Evolutionary conservation across 2,329 filamentous ascomycete genomes (phyloP), one percentile per base, ranked within the genome.

Genomic region (Penicillium expansum): DNA sequence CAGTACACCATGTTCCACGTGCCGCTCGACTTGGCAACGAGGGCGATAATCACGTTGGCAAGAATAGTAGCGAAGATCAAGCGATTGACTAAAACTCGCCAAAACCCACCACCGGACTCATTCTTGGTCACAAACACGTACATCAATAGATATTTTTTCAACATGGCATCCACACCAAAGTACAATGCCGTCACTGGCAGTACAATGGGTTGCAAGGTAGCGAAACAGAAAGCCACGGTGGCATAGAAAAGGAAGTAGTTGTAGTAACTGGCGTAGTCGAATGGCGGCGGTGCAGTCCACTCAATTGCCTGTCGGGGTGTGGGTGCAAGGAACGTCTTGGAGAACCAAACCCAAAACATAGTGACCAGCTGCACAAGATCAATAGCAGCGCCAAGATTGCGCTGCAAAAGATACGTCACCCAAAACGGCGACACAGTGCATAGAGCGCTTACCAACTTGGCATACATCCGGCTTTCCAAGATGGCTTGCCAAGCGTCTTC

Each of bases 51-150:
- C 10, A 91, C 71, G 65, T 96, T 92, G 35, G 90, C 84, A 9
- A 99, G 78, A 29, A 96, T 84, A 0, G 86, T 82, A 29, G 86
- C 90, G 66, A 97, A 93, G 24, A 97, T 78, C 72, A 97, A 82
- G n/a, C 94, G 89, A 74, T 99, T 99, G 81, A 91, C 95, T 7
- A 97, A 74, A 1, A 92, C 85, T 18, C 91, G 86, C 94, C 94
- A 99, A 71, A 91, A 96, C 71, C 89, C 85, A 49, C 94, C 94
- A 9, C 92, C 94, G 0, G 92, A 97, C 71, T 99, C 94, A 29
- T 89, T 96, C 79, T 97, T 99, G 45, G 94, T 99, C 62, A 96
- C 84, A 70, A 97, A 97, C 62, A 97, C 89, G 75, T 99, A 96
- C 63, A 97, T 83, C 38, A 97, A 78, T 44, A 97, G 80, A 70